These are phyloP conservation scores for Hansenula anomala DNA, from an alignment of 1,139 yeast genomes.

Conservation along the genomic window DNA sequence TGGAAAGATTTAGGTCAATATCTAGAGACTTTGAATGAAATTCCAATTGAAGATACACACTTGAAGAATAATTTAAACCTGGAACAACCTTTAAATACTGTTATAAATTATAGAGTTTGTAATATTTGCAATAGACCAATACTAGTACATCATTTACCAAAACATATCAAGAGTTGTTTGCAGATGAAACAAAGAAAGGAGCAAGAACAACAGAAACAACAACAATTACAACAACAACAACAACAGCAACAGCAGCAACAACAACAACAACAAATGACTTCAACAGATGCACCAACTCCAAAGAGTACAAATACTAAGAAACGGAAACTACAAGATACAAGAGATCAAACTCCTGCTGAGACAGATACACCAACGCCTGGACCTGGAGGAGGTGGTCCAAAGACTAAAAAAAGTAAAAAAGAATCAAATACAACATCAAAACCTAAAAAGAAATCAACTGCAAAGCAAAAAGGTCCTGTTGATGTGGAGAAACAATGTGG, in stretches of 20 bases:
- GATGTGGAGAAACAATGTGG: slow-evolving; percentile 97
- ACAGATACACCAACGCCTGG: slow-evolving; percentile 25
- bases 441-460: slow-evolving; percentile 45
- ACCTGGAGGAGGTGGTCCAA: slow-evolving; percentile 1
- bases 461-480: slow-evolving; percentile 75
- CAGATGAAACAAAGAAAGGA: slow-evolving; percentile 38
- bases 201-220: slow-evolving; percentile 23
- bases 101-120: slow-evolving; percentile 57
- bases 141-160: slow-evolving; percentile 38
- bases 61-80: slow-evolving; percentile 24
- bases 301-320: slow-evolving; percentile 14
- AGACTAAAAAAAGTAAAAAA: slow-evolving; percentile 16
- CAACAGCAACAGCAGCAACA: not conserved
- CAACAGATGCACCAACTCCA: not conserved
- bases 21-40: slow-evolving; percentile 43
- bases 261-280: not conserved
- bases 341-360: slow-evolving; percentile 12
- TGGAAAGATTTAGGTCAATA: slow-evolving; percentile 66
- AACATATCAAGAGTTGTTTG: slow-evolving; percentile 45
- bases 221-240: not conserved
- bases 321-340: slow-evolving; percentile 3
- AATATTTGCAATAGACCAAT: slow-evolving; percentile 64
- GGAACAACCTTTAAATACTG: slow-evolving; percentile 38
- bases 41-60: slow-evolving; percentile 23
- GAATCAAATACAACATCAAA: slow-evolving; percentile 29